These are phyloP conservation scores for Scleroderma bovista DNA, from an alignment of 768 basidiomycete genomes.

Conservation along the genomic window DNA sequence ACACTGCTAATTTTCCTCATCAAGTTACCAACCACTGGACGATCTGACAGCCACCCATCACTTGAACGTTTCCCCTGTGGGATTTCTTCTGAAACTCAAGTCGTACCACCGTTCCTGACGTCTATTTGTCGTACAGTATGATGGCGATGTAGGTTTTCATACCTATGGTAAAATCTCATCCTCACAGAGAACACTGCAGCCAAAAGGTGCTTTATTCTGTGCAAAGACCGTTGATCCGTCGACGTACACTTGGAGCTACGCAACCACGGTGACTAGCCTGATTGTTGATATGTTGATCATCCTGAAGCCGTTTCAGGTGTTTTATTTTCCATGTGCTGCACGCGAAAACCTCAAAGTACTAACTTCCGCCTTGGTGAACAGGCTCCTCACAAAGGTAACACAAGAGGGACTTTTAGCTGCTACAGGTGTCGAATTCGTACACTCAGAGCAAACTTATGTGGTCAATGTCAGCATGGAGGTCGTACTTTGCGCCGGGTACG, in stretches of 20 bases:
- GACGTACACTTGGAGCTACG: conserved; percentile 24
- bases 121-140: neutral
- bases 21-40: neutral
- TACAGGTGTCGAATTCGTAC: conserved; percentile 42
- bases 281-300: neutral
- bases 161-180: neutral
- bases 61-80: neutral
- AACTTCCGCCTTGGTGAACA: conserved; percentile 22
- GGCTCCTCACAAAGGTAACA: conserved; percentile 15
- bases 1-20: neutral
- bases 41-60: neutral
- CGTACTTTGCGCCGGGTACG: conserved; percentile 40
- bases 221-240: conserved; percentile 20
- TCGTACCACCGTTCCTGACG: neutral
- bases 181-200: conserved; percentile 12
- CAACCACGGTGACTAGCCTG: conserved; percentile 23
- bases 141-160: neutral
- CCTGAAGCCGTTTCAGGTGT: conserved; percentile 10
- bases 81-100: conserved; percentile 24
- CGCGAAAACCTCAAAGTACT: conserved; percentile 28
- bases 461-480: conserved; percentile 46
- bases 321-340: conserved; percentile 16
- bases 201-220: conserved; percentile 18
- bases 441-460: conserved; percentile 21
- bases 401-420: conserved; percentile 28